phyloP scores from a whole-genome alignment of 345 rosid species.

The Ceriops decandra region DNA sequence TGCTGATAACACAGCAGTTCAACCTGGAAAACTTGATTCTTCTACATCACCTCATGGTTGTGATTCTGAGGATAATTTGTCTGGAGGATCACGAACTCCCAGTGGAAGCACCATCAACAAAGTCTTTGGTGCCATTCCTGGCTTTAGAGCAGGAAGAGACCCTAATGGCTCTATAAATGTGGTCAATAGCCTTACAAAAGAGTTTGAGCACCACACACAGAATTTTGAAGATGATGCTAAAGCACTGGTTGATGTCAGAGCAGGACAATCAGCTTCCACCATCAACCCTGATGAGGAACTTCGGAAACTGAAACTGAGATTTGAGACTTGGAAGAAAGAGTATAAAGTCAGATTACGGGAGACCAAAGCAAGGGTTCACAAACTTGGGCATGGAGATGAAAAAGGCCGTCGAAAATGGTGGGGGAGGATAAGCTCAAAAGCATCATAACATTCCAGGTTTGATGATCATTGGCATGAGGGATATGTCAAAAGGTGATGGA shows the following conservation, averaged over 20 bases:
- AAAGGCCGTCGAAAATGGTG: slow-evolving; percentile 80
- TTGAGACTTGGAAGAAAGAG: slow-evolving; percentile 87
- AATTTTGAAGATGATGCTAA: slow-evolving; percentile 64
- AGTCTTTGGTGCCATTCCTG: slow-evolving; percentile 33
- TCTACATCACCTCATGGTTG: slow-evolving; percentile 54
- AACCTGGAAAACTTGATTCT: slow-evolving; percentile 50
- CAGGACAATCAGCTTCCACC: slow-evolving; percentile 30
- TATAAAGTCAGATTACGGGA: slow-evolving; percentile 71
- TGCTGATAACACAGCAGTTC: slow-evolving; percentile 46
- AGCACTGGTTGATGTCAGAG: slow-evolving; percentile 46
- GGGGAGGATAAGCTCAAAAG: slow-evolving; percentile 50
- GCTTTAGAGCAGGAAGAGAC: slow-evolving; percentile 46
- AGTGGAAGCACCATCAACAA: slow-evolving; percentile 51
- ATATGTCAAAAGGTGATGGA: neutral
- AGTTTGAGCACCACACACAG: slow-evolving; percentile 67
- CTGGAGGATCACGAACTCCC: slow-evolving; percentile 61
- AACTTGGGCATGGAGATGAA: slow-evolving; percentile 38
- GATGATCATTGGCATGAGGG: neutral
- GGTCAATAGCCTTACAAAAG: slow-evolving; percentile 56
- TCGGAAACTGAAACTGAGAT: slow-evolving; percentile 54
- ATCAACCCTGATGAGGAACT: slow-evolving; percentile 56
- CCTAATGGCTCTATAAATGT: slow-evolving; percentile 49
- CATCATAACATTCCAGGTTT: neutral
- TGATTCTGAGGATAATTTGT: slow-evolving; percentile 64
- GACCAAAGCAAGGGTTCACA: slow-evolving; percentile 59